These are phyloP conservation scores for Aegilops sharonensis DNA, from an alignment of 176 grass and related monocot species.

Conservation along the genomic window DNA sequence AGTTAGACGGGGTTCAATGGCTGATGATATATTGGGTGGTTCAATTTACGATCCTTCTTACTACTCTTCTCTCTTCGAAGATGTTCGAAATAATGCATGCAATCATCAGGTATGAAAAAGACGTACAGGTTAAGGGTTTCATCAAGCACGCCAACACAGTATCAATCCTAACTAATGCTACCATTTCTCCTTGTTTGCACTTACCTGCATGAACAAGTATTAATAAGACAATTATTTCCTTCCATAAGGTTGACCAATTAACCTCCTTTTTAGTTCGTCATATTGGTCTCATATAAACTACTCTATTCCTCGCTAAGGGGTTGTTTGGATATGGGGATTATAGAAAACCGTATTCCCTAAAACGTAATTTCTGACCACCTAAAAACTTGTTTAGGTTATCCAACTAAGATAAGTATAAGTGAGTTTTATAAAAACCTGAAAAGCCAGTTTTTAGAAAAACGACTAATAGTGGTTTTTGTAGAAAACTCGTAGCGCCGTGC, in stretches of 20 bases:
- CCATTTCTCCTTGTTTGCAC: not conserved
- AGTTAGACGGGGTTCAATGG: constrained; percentile 69
- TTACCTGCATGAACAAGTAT: not conserved
- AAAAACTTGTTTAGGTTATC: too few species aligned
- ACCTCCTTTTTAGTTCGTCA: not conserved
- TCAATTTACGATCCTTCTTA: constrained; percentile 94
- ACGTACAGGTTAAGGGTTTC: not conserved
- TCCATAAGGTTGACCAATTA: not conserved
- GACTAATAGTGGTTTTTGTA: too few species aligned
- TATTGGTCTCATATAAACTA: not conserved
- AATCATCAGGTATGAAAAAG: constrained; percentile 56
- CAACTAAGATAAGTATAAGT: not conserved
- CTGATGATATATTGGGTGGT: constrained; percentile 94
- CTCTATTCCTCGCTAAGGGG: not conserved
- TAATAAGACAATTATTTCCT: not conserved
- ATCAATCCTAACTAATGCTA: not conserved
- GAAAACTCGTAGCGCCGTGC: too few species aligned
- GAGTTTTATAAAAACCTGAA: too few species aligned
- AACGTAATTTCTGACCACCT: too few species aligned
- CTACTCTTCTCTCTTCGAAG: constrained; percentile 94
- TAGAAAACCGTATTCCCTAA: too few species aligned
- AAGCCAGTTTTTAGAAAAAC: too few species aligned
- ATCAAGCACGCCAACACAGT: not conserved
- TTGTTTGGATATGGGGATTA: too few species aligned
- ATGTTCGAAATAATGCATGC: constrained; percentile 61